Conservation (phyloP, 371 early-diverging fungal genomes). For the Dinochytrium kinnereticum region DNA sequence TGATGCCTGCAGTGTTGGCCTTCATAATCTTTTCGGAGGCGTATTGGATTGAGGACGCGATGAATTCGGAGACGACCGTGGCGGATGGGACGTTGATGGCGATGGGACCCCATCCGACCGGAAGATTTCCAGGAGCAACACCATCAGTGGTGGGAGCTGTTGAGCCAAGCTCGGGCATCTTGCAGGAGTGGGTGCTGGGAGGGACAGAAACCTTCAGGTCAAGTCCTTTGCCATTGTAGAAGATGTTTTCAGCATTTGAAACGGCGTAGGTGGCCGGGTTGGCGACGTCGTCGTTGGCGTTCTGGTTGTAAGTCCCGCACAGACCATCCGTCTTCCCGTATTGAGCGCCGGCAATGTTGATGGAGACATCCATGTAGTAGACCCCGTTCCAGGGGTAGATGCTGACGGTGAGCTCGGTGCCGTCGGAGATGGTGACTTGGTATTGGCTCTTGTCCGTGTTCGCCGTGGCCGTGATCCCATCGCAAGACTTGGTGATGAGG, state of each 20-base stretch:
- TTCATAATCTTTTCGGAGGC: background rate
- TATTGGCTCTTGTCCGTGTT: background rate
- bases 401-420: background rate
- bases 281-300: background rate
- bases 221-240: background rate
- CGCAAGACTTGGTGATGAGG: background rate
- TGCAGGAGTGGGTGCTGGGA: background rate
- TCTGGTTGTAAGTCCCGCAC: background rate
- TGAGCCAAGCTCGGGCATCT: background rate
- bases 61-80: constrained; percentile 7
- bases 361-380: background rate
- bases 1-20: background rate
- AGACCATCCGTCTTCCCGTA: background rate
- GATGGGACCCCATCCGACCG: background rate
- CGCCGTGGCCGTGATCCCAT: background rate
- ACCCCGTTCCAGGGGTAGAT: background rate
- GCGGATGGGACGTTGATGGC: constrained; percentile 4
- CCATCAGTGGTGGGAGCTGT: background rate
- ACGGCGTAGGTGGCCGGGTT: background rate
- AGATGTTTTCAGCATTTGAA: background rate
- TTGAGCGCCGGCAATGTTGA: background rate
- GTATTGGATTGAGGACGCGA: background rate
- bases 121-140: too few relatives aligned
- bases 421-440: background rate
- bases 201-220: background rate